Base-by-base conservation (phyloP, 441 rosid genomes). In the Lepidium campestre region DNA sequence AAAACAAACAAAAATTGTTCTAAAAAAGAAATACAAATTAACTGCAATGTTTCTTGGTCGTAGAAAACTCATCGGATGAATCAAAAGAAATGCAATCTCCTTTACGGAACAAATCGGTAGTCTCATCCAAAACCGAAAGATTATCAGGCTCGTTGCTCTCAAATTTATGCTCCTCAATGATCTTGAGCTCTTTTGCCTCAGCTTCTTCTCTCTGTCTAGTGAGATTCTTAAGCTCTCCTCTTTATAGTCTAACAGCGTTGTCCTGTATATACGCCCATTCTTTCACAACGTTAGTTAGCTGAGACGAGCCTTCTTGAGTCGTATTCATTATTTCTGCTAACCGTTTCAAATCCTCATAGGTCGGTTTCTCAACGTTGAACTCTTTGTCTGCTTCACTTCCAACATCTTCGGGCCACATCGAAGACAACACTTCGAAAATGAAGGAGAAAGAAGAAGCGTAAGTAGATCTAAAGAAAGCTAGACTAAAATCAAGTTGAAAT, bases 401-500 rank as follows among this genome's bases (percentile, higher is more conserved):
- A 7, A 94, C 86, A 46, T 86, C 93, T 62, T 91, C 99, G 2
- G 99, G 99, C 99, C 99, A 91, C 99, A 93, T 91, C 1, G 99
- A 93, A 67, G 87, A 77, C 27, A 91, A 85, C 62, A 67, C 87
- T 84, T 93, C 97, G 69, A 18, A 36, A 72, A 72, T 48, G 52
- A 80, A 73, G 67, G 73, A 54, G 40, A 47, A 68, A 48, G 36
- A 62, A 32, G 54, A 76, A 59, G 10, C 61, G 67, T 71, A 62
- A 45, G 75, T 72, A 80, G 88, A 86, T 83, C 93, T 82, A 75
- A 73, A 73, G 71, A 77, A 35, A 66, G 57, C 63, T 34, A 75
- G 71, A 77, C 81, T 82, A 80, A 75, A 75, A 65, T 70, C 42
- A 31, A 62, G 75, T 77, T 79, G 74, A 77, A 42, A 7, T 44